A percentile compares a stretch with the other conserved stretches of the same genome.
phyloP scores from a whole-genome alignment of 192 early-diverging fungal genomes.

The Glomus cerebriforme region DNA sequence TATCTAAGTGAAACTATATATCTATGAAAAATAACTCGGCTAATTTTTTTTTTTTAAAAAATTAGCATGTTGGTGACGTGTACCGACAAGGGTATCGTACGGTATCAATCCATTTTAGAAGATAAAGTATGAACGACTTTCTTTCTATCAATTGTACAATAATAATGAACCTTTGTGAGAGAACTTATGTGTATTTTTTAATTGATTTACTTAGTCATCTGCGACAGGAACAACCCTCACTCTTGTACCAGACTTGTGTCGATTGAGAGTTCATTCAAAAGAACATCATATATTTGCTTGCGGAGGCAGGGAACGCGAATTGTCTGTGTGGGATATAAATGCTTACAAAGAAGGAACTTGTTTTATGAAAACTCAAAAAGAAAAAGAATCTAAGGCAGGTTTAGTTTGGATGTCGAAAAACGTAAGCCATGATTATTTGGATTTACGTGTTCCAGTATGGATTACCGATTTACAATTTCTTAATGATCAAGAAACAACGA shows the following conservation, averaged over 20 bases:
- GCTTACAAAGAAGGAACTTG: constrained; percentile 18
- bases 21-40: background rate
- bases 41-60: background rate
- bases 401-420: constrained; percentile 85
- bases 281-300: constrained; percentile 72
- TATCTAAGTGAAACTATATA: background rate
- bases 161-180: background rate
- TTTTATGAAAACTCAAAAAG: constrained; percentile 25
- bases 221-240: constrained; percentile 35
- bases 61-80: constrained; percentile 15
- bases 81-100: constrained; percentile 6
- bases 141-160: background rate
- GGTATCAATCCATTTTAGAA: constrained; percentile 8
- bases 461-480: constrained; percentile 82
- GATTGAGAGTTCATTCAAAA: constrained; percentile 69
- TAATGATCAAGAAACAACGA: constrained; percentile 50
- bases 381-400: constrained; percentile 35
- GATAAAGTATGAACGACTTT: background rate
- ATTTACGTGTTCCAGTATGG: constrained; percentile 85
- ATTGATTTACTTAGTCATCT: constrained; percentile 34
- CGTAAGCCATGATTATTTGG: constrained; percentile 76
- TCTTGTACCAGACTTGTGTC: constrained; percentile 57
- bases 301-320: constrained; percentile 85
- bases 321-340: constrained; percentile 74
- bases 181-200: constrained; percentile 36